Base-by-base conservation (phyloP, 371 early-diverging fungal species). In the Choanephora cucurbitarum region DNA sequence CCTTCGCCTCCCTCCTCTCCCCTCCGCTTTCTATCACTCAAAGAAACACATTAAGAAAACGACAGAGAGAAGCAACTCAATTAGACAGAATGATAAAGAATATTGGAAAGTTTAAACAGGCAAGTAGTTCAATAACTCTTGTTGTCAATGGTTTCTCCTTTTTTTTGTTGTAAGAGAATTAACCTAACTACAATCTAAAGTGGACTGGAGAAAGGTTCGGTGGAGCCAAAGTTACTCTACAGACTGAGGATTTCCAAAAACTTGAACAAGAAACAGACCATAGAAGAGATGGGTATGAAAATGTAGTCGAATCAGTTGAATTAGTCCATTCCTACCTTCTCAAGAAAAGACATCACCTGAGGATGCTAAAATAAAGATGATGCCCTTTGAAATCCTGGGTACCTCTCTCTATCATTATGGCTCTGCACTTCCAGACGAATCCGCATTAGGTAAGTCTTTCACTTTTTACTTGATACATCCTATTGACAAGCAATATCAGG, bases 61-160 rank as follows among this genome's bases (percentile, higher is more conserved):
- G n/a, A n/a, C n/a, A n/a, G n/a, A n/a, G n/a, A n/a, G n/a, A n/a
- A n/a, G 22, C 37, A 46, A 31, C 28, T 17, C 15, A 33, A 17
- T 18, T 52, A 10, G 21, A 39, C 3, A 51, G 37, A 18, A 81
- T 81, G 81, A 81, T 77, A 50, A 89, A 89, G 62, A 89, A 87
- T 64, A 71, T 87, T 49, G 86, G 86, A 24, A 86, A 89, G 68
- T 63, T 87, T 40, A 84, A 82, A 56, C 89, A 87, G 83, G 86
- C 65, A 56, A 41, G 10, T 55, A 41, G n/a, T n/a, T n/a, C n/a
- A n/a, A n/a, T n/a, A n/a, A n/a, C n/a, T n/a, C n/a, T n/a, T n/a
- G n/a, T n/a, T n/a, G n/a, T n/a, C n/a, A n/a, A n/a, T n/a, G n/a
- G n/a, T n/a, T n/a, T n/a, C n/a, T n/a, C n/a, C n/a, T n/a, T n/a